Evolutionary conservation across 2,329 filamentous ascomycete genomes (phyloP), one percentile per base, ranked within the genome.

Genomic region (Verticillium albo-atrum): DNA sequence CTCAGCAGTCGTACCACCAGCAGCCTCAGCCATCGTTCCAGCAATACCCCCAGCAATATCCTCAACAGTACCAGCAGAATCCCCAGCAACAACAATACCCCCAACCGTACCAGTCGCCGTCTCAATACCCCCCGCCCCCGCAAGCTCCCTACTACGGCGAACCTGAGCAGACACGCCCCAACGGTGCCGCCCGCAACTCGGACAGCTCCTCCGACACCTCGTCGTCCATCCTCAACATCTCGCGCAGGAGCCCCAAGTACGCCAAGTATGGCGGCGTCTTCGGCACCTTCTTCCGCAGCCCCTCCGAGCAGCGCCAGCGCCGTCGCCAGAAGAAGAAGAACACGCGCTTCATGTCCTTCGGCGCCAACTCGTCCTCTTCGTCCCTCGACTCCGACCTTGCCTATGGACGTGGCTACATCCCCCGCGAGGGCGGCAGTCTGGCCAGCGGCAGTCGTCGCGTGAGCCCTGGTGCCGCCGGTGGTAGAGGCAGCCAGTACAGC

Each of bases 361-460:
- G 76, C 32, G 71, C 30, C 58, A 89, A 87, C 66, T 87, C 83
- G 2, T 90, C 87, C 1, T 88, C 85, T 2, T 89, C 86, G 0
- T 89, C 86, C 1, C 78, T 89, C 58, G 86, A 89, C 70, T 84
- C 82, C 23, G 88, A 91, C 68, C 74, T 90, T 61, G 87, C 87
- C 10, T 90, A 89, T 68, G 87, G 88, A 10, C 79, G 75, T 58
- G 87, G 85, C 17, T 88, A 82, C 63, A 75, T 84, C 54, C 79
- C 79, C 62, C 72, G 74, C 35, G 60, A 66, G 9, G 73, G 70
- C 62, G 68, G 66, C 57, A 68, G 68, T 42, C 69, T 27, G 25
- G 26, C 42, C 4, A 51, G 57, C 51, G 54, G 25, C 51, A 28
- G 25, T 14, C 25, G 25, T 27, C 51, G 51, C 10, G 27, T 30